Evolutionary conservation across 176 grass and related monocot genomes (phyloP), one percentile per base, ranked within the genome.

Genomic region (Rhynchospora pubera): DNA sequence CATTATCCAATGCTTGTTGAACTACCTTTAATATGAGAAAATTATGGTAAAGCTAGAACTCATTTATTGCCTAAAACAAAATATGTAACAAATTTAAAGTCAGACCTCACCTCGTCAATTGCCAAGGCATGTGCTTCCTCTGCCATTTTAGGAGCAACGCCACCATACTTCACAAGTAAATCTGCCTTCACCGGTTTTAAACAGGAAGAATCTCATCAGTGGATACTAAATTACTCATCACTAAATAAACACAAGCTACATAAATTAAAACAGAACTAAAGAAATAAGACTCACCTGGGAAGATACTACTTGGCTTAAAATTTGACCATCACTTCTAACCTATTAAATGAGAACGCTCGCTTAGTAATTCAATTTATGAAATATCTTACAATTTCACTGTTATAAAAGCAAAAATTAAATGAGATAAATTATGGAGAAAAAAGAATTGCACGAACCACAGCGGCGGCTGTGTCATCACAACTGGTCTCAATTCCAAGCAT

Each of bases 401-500:
- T 9, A 81, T 47, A 22, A 61, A n/a, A 81, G 32, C 1, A 0
- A 3, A 8, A 76, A 24, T 65, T 32, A 24, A 67, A 43, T 28
- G 11, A 68, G 56, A 69, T 55, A 82, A 74, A 90, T 52, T 45
- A 42, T 59, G 69, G 8, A 79, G 18, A 42, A 10, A 79, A 18
- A 42, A 10, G 34, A 84, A 64, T 50, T 2, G 56, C 22, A 23
- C 79, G 14, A 83, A 97, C 94, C 76, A 97, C 88, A 7, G 94
- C 84, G 8, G 91, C 91, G 12, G 94, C 94, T 4, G 94, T 97
- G 77, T 97, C 94, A 48, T 97, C 94, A 19, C 94, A 97, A 73
- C 94, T 97, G 39, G 94, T 97, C 88, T 97, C 94, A 11, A 97
- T 97, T 43, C 94, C 94, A 13, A 97, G 94, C 82, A 94, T 86